Percentiles rank a stretch among this genome's conserved stretches.
Evolutionary conservation across 2,329 filamentous ascomycete genomes (phyloP).

Genomic region (Ascochyta fabae): DNA sequence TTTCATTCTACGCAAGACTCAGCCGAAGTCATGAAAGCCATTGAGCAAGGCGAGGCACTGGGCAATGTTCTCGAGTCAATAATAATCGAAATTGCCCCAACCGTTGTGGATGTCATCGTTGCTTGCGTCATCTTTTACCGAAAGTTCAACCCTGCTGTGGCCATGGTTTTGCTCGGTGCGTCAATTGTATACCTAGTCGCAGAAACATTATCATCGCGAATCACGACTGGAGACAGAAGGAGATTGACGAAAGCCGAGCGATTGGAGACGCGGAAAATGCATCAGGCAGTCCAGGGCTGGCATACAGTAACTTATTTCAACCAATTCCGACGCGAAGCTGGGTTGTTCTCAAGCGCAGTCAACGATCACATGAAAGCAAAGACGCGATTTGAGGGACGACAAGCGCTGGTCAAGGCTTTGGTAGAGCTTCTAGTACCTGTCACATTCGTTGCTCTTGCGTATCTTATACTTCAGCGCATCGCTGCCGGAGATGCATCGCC

Average conservation of each 20-base stretch:
- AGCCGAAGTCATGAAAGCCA: constrained; percentile 65
- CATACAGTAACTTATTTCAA: constrained; percentile 62
- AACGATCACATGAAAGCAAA: constrained; percentile 10
- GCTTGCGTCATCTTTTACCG: constrained; percentile 43
- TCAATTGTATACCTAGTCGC: constrained; percentile 5
- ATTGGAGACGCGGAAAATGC: constrained; percentile 15
- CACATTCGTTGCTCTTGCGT: constrained; percentile 51
- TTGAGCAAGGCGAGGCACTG: constrained; percentile 65
- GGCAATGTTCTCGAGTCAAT: constrained; percentile 63
- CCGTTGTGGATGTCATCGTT: constrained; percentile 59
- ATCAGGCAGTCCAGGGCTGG: constrained; percentile 50
- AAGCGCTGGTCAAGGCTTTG: constrained; percentile 3
- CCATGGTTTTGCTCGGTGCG: constrained; percentile 2
- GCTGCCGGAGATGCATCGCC: background rate
- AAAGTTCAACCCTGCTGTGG: constrained; percentile 5
- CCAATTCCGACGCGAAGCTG: constrained; percentile 8
- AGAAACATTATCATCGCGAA: constrained; percentile 1
- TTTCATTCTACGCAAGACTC: constrained; percentile 73
- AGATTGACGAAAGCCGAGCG: constrained; percentile 5
- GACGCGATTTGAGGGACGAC: constrained; percentile 1
- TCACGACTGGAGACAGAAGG: constrained; percentile 8
- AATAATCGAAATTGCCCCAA: constrained; percentile 64
- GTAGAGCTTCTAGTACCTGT: constrained; percentile 15
- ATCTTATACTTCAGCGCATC: background rate
- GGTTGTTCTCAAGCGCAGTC: constrained; percentile 4